Base-by-base conservation (phyloP, 352 stramenopile species). In the Phytophthora aleatoria region DNA sequence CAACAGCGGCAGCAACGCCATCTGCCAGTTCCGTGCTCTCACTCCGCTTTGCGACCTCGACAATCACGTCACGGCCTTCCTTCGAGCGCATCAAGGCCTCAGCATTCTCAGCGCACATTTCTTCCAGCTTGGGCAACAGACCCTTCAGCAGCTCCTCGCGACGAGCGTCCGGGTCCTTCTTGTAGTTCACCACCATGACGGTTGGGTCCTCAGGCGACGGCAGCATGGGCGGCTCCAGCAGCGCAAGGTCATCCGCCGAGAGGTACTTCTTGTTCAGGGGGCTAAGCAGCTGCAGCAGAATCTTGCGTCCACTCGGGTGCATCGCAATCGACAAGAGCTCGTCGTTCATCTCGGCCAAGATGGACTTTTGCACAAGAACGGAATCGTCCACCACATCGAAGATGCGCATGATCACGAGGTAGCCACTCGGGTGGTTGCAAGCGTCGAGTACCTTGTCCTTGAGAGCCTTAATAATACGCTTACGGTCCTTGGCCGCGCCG, bases 301-400 rank as follows among this genome's bases (percentile, higher is more conserved):
- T 68, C 61, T 96, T 96, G 57, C 79, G 76, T 64, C 86, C 88
- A 20, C 75, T 90, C 6, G 81, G 56, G 72, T 94, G 86, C 73
- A 88, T 81, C 10, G 83, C 81, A 15, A 96, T 70, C 10, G 79
- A 68, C 24, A 92, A 76, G 39, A 92, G 74, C 44, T 92, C 70
- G 62, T 90, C 81, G 50, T 91, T 93, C 33, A 96, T 57, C 59
- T 96, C 88, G 1, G 78, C 68, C 30, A 97, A 80, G 45, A 97
- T 78, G 15, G 85, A 90, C 71, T 97, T 97, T 56, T 97, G 90
- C 50, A 96, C 90, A 6, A 95, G 76, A 52, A 97, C 86, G 3
- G 90, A 96, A 63, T 97, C 91, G 57, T 97, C 90, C 5, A 97
- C 85, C 1, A 96, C 91, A 45, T 97, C 90, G 28, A 97, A 71